Evolutionary conservation across 2,329 filamentous ascomycete genomes (phyloP).

Genomic region (Karstenula rhodostoma): DNA sequence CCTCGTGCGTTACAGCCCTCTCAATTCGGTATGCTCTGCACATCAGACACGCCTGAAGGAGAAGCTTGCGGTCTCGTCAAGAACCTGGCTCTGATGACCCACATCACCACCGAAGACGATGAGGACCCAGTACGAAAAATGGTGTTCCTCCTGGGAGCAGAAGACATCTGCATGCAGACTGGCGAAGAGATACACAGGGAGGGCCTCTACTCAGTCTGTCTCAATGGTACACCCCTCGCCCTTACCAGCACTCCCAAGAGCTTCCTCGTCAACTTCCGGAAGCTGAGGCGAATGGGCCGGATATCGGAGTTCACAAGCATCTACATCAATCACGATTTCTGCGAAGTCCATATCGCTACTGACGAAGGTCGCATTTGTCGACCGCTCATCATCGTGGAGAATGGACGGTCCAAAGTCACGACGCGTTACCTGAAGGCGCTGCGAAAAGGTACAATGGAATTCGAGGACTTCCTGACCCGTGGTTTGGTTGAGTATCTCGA

Average conservation of each 20-base stretch:
- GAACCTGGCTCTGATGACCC: constrained; percentile 97
- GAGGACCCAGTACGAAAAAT: constrained; percentile 88
- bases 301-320: constrained; percentile 97
- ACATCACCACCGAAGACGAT: constrained; percentile 96
- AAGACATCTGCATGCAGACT: constrained; percentile 79
- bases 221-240: constrained; percentile 94
- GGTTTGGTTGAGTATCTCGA: constrained; percentile 97
- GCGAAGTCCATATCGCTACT: constrained; percentile 91
- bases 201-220: constrained; percentile 87
- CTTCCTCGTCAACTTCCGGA: constrained; percentile 85
- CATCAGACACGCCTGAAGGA: constrained; percentile 97
- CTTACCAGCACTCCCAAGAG: constrained; percentile 84
- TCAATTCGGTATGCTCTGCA: constrained; percentile 97
- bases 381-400: constrained; percentile 93
- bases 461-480: constrained; percentile 90
- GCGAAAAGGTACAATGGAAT: constrained; percentile 82
- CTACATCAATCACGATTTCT: constrained; percentile 92
- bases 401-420: constrained; percentile 81
- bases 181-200: constrained; percentile 87
- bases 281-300: constrained; percentile 85
- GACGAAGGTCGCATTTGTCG: constrained; percentile 97
- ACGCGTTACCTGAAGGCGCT: constrained; percentile 80
- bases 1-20: constrained; percentile 95
- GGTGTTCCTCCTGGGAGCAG: constrained; percentile 85
- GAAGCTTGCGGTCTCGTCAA: constrained; percentile 98